A percentile compares a stretch with the other conserved stretches of the same genome.
Conservation (phyloP, 2,329 filamentous ascomycete species). For the Chaetomiaceae sp. region DNA sequence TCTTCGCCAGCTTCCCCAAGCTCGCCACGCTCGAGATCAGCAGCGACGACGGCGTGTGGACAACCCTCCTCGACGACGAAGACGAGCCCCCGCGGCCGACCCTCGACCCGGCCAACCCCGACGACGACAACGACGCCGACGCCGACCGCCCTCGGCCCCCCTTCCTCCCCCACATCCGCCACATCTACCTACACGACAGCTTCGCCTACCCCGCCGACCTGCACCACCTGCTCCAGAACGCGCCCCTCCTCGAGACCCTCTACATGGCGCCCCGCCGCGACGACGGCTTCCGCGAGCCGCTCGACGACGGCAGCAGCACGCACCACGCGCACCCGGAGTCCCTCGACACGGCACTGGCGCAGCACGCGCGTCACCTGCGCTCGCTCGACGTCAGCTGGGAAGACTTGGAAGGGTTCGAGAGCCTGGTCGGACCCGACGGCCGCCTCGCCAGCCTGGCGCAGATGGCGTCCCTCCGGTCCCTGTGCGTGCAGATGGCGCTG, state of each 20-base stretch:
- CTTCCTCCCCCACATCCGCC: constrained; percentile 17
- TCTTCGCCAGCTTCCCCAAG: constrained; percentile 20
- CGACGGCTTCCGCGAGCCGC: constrained; percentile 1
- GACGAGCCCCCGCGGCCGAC: background rate
- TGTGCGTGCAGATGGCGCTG: constrained; percentile 24
- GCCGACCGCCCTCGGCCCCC: background rate
- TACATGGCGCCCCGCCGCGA: constrained; percentile 24
- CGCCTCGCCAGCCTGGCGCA: constrained; percentile 20
- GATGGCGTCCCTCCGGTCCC: constrained; percentile 18
- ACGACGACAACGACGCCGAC: constrained; percentile 17
- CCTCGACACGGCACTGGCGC: constrained; percentile 20
- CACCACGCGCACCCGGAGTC: constrained; percentile 16
- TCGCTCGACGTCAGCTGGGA: constrained; percentile 25
- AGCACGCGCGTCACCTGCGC: constrained; percentile 20
- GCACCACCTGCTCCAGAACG: constrained; percentile 20
- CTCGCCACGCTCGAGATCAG: constrained; percentile 24
- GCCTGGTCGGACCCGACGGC: constrained; percentile 21
- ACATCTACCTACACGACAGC: constrained; percentile 26
- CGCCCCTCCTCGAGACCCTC: constrained; percentile 23
- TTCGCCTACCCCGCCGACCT: constrained; percentile 21
- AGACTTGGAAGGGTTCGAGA: constrained; percentile 18
- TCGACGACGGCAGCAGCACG: constrained; percentile 1
- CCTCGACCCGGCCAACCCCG: constrained; percentile 16
- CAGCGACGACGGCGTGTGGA: constrained; percentile 24
- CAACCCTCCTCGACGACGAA: background rate